These are phyloP conservation scores for Podospora pseudoanserina DNA, from an alignment of 495 filamentous ascomycete species.

Conservation along the genomic window DNA sequence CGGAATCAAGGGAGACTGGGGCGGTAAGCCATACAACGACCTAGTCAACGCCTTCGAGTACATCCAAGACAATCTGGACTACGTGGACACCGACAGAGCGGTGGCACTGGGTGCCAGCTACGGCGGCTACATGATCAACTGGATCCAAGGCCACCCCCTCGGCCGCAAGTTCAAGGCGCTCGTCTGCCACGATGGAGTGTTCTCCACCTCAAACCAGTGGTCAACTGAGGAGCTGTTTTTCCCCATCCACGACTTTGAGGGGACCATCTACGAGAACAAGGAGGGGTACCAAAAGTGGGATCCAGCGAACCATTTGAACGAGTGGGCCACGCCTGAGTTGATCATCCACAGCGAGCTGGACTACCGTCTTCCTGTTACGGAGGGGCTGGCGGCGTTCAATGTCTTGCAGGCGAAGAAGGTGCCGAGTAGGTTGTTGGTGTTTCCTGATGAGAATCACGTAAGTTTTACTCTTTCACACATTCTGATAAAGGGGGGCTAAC, in stretches of 20 bases:
- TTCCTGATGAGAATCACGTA: constrained; percentile 74
- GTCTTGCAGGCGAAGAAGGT: constrained; percentile 71
- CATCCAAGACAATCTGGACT: constrained; percentile 65
- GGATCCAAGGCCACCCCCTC: constrained; percentile 66
- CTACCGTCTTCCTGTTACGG: constrained; percentile 78
- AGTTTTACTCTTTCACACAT: constrained; percentile 20
- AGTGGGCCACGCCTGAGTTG: constrained; percentile 82
- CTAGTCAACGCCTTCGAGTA: constrained; percentile 77
- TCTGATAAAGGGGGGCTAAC: not conserved
- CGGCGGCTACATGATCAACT: constrained; percentile 86
- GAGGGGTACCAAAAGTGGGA: constrained; percentile 80
- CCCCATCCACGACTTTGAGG: constrained; percentile 76
- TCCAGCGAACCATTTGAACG: constrained; percentile 58
- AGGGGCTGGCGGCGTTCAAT: constrained; percentile 86
- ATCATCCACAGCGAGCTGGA: constrained; percentile 91
- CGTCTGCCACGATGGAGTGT: constrained; percentile 88
- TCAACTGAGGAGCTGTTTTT: constrained; percentile 87
- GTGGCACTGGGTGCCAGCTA: constrained; percentile 83
- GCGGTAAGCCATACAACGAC: constrained; percentile 73
- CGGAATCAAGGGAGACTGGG: constrained; percentile 74
- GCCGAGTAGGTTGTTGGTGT: constrained; percentile 72
- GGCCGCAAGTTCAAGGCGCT: constrained; percentile 83
- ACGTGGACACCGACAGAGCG: constrained; percentile 71
- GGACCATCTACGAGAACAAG: constrained; percentile 68
- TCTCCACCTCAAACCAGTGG: constrained; percentile 71